phyloP scores from a whole-genome alignment of 139 green algal species.

The Closterium sp. region DNA sequence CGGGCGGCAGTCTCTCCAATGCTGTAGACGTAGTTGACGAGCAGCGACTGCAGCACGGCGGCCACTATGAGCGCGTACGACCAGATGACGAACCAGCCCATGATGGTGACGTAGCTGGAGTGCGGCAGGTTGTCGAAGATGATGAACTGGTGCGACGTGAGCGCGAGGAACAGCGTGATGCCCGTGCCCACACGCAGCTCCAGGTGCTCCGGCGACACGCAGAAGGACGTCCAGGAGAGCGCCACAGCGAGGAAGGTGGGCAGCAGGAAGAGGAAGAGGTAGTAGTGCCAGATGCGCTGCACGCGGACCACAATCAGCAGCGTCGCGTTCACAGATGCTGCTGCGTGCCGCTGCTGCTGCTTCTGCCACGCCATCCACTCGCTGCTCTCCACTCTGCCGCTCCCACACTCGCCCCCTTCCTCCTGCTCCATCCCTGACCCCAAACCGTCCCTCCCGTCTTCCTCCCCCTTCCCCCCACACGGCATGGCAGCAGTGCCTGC shows the following conservation, averaged over 20 bases:
- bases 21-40: neutral
- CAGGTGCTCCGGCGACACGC: neutral
- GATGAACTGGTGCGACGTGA: neutral
- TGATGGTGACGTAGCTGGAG: conserved; percentile 6
- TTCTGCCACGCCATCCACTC: neutral
- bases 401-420: neutral
- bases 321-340: neutral
- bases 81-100: neutral
- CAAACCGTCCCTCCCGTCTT: neutral
- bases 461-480: neutral
- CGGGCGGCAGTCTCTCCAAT: neutral
- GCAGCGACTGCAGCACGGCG: neutral
- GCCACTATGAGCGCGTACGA: neutral
- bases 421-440: neutral
- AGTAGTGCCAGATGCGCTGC: conserved; percentile 1
- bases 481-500: neutral
- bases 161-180: neutral
- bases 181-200: neutral
- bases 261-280: neutral
- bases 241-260: neutral
- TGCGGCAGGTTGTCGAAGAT: neutral
- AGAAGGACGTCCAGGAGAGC: conserved; percentile 1
- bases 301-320: neutral
- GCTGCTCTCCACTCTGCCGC: neutral
- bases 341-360: neutral